Percentiles rank a stretch among this genome's conserved stretches.
These are phyloP conservation scores for Kockiozyma suomiensis DNA, from an alignment of 805 yeast species.

Conservation along the genomic window DNA sequence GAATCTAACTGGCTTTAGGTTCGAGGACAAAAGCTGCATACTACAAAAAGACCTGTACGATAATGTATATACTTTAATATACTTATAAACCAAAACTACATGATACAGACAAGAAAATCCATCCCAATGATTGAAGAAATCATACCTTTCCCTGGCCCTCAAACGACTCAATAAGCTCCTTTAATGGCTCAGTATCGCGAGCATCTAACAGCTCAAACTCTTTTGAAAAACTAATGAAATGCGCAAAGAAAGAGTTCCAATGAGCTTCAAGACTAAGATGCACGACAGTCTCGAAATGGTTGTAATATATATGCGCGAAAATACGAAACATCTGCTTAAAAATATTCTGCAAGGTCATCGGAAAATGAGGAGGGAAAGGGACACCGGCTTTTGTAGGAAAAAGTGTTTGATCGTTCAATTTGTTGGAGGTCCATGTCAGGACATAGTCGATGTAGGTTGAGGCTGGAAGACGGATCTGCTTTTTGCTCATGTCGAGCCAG, in stretches of 20 bases:
- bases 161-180: constrained; percentile 72
- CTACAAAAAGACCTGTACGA: constrained; percentile 18
- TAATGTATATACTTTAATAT: neutral
- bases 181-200: constrained; percentile 76
- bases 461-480: constrained; percentile 86
- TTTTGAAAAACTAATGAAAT: constrained; percentile 81
- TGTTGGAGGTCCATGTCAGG: constrained; percentile 83
- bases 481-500: constrained; percentile 83
- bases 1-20: constrained; percentile 15
- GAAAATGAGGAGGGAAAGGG: constrained; percentile 85
- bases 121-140: neutral
- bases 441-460: constrained; percentile 90
- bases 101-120: neutral
- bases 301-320: constrained; percentile 92
- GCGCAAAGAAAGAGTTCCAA: constrained; percentile 97
- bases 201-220: constrained; percentile 82
- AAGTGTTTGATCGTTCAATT: constrained; percentile 82
- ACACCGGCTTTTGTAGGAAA: constrained; percentile 79
- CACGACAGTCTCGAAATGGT: constrained; percentile 91
- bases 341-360: constrained; percentile 81
- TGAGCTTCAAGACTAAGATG: constrained; percentile 93
- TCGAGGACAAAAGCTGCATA: constrained; percentile 24
- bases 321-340: constrained; percentile 91
- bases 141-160: constrained; percentile 76
- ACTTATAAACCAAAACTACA: constrained; percentile 1